Percentiles rank a stretch among this genome's conserved stretches.
Conservation (phyloP, 2,329 filamentous ascomycete species). For the Colletotrichum sansevieriae region DNA sequence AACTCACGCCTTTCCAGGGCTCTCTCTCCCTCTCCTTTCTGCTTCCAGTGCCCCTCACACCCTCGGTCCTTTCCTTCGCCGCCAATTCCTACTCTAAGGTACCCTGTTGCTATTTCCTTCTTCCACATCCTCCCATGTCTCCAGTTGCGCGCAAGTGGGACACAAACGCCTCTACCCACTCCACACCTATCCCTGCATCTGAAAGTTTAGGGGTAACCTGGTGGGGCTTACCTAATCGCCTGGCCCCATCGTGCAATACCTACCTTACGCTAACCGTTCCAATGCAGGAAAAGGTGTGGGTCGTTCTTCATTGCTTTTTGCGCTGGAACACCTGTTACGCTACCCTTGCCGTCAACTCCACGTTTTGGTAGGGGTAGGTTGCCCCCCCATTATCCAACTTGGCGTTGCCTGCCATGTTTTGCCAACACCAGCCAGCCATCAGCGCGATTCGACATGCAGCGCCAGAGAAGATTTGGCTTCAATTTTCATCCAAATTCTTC, state of each 20-base stretch:
- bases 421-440: conserved; percentile 9
- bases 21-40: background rate
- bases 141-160: conserved; percentile 20
- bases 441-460: background rate
- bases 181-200: too few relatives aligned
- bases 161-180: conserved; percentile 25
- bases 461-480: conserved; percentile 9
- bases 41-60: background rate
- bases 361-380: conserved; percentile 35
- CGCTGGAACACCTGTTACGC: conserved; percentile 25
- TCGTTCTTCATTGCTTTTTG: conserved; percentile 36
- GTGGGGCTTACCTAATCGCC: too few relatives aligned
- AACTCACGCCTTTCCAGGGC: background rate
- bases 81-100: background rate
- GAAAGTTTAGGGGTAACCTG: too few relatives aligned
- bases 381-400: conserved; percentile 1
- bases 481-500: conserved; percentile 8
- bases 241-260: too few relatives aligned
- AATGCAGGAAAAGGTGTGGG: background rate
- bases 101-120: conserved; percentile 20
- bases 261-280: too few relatives aligned
- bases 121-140: conserved; percentile 21
- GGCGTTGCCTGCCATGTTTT: background rate
- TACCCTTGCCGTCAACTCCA: conserved; percentile 34
- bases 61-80: conserved; percentile 1